These are phyloP conservation scores for Clarkia xantiana DNA, from an alignment of 345 rosid species.

Conservation along the genomic window DNA sequence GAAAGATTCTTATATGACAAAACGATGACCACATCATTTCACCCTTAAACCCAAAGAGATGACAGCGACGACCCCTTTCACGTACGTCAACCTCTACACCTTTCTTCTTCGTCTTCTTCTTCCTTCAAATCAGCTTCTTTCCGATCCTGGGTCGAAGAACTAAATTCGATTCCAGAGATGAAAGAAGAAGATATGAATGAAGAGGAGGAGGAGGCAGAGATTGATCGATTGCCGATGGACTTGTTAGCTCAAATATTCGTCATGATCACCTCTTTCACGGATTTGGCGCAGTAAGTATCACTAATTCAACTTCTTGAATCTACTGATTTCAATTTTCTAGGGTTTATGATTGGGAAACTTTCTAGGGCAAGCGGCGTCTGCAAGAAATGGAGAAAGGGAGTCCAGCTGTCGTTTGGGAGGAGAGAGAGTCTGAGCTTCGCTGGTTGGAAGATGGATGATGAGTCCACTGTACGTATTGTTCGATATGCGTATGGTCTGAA, in stretches of 20 bases:
- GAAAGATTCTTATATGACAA: too few relatives aligned
- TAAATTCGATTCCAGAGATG: not conserved
- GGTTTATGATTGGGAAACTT: conserved; percentile 1
- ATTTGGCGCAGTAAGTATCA: conserved; percentile 58
- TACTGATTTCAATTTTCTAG: not conserved
- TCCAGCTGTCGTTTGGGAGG: conserved; percentile 60
- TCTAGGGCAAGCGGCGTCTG: conserved; percentile 71
- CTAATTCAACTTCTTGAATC: not conserved
- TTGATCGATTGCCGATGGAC: conserved; percentile 68
- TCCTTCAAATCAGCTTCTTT: too few relatives aligned
- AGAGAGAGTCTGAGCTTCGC: conserved; percentile 59
- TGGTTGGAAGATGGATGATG: conserved; percentile 77
- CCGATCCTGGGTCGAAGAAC: too few relatives aligned
- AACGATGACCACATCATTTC: too few relatives aligned
- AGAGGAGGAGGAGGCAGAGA: conserved; percentile 53
- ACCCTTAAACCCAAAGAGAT: too few relatives aligned
- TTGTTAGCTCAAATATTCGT: conserved; percentile 57
- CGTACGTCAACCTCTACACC: too few relatives aligned
- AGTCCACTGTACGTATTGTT: conserved; percentile 59
- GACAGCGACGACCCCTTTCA: too few relatives aligned
- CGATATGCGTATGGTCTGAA: conserved; percentile 57
- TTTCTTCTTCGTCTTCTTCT: too few relatives aligned
- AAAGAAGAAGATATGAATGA: conserved; percentile 5
- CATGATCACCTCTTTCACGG: conserved; percentile 56
- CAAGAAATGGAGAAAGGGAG: conserved; percentile 73